phyloP scores from a whole-genome alignment of 75 land plant genomes.

The Pinus taeda region DNA sequence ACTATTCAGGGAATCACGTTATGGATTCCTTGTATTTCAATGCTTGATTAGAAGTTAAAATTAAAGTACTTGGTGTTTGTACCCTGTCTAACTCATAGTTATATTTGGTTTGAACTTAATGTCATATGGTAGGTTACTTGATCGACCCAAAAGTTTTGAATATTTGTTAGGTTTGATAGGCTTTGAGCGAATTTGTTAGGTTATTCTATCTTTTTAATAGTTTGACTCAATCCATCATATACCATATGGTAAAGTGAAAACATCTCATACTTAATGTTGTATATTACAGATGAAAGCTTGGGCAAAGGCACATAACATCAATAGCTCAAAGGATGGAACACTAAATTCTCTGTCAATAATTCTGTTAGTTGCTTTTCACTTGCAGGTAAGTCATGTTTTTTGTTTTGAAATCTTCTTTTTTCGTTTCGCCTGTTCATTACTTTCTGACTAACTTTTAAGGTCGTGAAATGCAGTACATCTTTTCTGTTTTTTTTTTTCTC shows the following conservation, averaged over 20 bases:
- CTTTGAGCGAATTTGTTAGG: background rate
- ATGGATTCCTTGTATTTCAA: background rate
- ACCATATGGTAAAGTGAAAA: background rate
- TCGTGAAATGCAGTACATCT: too few species aligned
- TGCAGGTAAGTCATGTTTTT: constrained; percentile 48
- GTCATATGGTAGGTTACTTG: background rate
- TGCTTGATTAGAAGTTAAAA: background rate
- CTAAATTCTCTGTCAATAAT: constrained; percentile 70
- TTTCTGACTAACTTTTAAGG: too few species aligned
- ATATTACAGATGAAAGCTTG: constrained; percentile 68
- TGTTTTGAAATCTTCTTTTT: too few species aligned
- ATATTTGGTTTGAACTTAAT: background rate
- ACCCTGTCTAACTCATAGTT: background rate
- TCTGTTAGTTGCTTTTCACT: constrained; percentile 71
- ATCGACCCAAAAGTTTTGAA: background rate
- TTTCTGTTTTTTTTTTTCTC: too few species aligned
- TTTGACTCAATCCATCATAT: background rate
- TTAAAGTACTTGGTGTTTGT: background rate
- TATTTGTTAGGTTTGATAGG: background rate
- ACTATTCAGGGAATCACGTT: too few species aligned
- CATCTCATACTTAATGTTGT: background rate
- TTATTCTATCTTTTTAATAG: background rate
- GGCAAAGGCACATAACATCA: constrained; percentile 73
- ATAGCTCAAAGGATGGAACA: constrained; percentile 73
- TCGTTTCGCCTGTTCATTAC: too few species aligned